phyloP scores from a whole-genome alignment of 345 rosid species.

The Eucalyptus lansdowneana region DNA sequence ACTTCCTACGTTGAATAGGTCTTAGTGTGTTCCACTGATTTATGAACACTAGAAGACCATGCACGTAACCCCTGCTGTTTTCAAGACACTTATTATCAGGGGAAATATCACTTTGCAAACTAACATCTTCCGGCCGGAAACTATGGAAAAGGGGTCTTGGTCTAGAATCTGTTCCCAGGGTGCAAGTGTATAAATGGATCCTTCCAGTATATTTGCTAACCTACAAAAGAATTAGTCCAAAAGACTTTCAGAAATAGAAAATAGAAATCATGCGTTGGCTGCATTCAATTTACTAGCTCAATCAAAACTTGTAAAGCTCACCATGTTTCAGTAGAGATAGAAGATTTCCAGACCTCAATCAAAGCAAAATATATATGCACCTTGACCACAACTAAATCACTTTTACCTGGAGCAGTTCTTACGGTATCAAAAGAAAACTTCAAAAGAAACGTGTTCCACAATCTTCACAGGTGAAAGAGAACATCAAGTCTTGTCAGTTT shows the following conservation, averaged over 20 bases:
- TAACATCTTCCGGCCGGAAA: constrained; percentile 78
- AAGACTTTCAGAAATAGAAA: neutral
- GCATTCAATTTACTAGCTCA: neutral
- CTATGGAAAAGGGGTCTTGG: constrained; percentile 70
- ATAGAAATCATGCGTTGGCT: neutral
- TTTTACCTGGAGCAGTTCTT: neutral
- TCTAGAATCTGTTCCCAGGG: constrained; percentile 55
- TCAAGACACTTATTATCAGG: constrained; percentile 6
- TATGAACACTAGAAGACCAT: constrained; percentile 41
- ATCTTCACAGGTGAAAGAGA: neutral
- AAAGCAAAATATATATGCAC: neutral
- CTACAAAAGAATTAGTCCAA: constrained; percentile 22
- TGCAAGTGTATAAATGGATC: constrained; percentile 79
- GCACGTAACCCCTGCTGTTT: constrained; percentile 20
- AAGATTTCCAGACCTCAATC: neutral
- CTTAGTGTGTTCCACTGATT: constrained; percentile 73
- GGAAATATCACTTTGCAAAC: constrained; percentile 10
- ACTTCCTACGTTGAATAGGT: constrained; percentile 67
- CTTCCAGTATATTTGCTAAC: constrained; percentile 89
- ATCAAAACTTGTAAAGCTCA: neutral
- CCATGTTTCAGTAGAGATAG: neutral
- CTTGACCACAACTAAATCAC: neutral
- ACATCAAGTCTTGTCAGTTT: neutral
- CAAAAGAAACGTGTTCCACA: neutral
- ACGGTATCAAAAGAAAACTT: neutral